A percentile compares a stretch with the other conserved stretches of the same genome.
Conservation (phyloP, 1,139 yeast genomes). For the Hyphopichia buzzinii region DNA sequence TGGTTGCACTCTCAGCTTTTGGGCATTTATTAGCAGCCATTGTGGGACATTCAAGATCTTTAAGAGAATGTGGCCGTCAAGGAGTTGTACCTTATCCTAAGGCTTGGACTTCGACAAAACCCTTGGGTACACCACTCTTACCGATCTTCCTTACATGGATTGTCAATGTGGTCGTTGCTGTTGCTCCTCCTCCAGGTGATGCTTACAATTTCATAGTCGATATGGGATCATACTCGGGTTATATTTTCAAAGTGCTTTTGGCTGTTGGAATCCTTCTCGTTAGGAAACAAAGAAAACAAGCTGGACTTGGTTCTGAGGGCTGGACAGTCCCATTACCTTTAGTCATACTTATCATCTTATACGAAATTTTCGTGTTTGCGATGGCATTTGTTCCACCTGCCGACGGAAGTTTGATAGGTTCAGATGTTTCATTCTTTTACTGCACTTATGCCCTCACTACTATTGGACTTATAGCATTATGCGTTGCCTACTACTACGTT, state of each 20-base stretch:
- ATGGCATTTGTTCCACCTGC: conserved; percentile 42
- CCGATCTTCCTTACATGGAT: conserved; percentile 36
- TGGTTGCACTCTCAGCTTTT: conserved; percentile 42
- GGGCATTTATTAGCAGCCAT: conserved; percentile 42
- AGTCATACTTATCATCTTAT: conserved; percentile 26
- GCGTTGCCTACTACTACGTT: conserved; percentile 29
- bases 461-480: conserved; percentile 27
- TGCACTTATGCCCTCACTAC: conserved; percentile 27
- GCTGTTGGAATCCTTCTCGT: conserved; percentile 34
- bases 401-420: conserved; percentile 28
- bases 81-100: conserved; percentile 42
- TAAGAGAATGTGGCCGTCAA: conserved; percentile 48
- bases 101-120: conserved; percentile 41
- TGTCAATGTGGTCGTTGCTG: conserved; percentile 35
- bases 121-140: conserved; percentile 42
- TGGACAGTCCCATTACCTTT: conserved; percentile 32
- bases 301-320: conserved; percentile 32
- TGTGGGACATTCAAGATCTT: conserved; percentile 38
- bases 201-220: conserved; percentile 44
- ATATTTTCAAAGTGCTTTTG: conserved; percentile 34
- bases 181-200: conserved; percentile 47
- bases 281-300: conserved; percentile 31
- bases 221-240: conserved; percentile 30
- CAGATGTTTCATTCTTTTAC: conserved; percentile 34
- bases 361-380: conserved; percentile 33